Conservation (phyloP, 208 protist genomes). For the Angomonas ambiguus region DNA sequence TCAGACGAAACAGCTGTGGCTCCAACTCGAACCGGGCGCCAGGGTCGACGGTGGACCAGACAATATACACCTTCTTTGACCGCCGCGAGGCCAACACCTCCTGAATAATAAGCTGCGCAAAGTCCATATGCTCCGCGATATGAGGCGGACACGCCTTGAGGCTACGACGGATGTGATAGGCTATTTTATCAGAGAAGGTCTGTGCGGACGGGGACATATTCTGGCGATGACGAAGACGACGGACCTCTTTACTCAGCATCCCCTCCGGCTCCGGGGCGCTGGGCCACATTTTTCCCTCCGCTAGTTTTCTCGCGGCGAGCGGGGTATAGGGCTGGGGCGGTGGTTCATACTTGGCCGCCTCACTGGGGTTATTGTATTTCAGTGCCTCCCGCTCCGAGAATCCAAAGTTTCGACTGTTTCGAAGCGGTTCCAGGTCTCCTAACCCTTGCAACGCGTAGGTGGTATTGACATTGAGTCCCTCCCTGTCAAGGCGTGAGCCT, state of each 20-base stretch:
- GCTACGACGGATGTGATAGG: conserved; percentile 80
- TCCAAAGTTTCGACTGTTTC: conserved; percentile 81
- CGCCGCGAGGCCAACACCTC: conserved; percentile 80
- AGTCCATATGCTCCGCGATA: conserved; percentile 87
- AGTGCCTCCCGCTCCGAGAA: conserved; percentile 70
- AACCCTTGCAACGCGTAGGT: conserved; percentile 86
- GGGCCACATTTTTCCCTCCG: conserved; percentile 83
- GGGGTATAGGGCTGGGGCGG: conserved; percentile 78
- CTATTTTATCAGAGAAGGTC: conserved; percentile 74
- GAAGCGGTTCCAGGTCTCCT: conserved; percentile 81
- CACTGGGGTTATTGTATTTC: conserved; percentile 64
- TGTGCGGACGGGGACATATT: conserved; percentile 88
- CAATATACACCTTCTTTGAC: conserved; percentile 88
- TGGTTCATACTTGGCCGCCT: conserved; percentile 66
- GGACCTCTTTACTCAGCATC: conserved; percentile 81
- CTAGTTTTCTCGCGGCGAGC: conserved; percentile 79
- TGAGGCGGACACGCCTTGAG: conserved; percentile 79
- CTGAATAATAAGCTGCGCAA: conserved; percentile 88
- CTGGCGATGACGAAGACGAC: conserved; percentile 50
- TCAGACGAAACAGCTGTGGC: conserved; percentile 76
- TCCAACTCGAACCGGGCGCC: conserved; percentile 80
- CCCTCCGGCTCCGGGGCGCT: conserved; percentile 67
- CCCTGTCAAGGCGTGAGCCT: conserved; percentile 70
- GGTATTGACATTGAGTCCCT: conserved; percentile 78
- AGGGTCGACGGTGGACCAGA: conserved; percentile 88